A percentile compares a stretch with the other conserved stretches of the same genome.
These are phyloP conservation scores for Bertia moriformis DNA, from an alignment of 2,329 filamentous ascomycete species.

Conservation along the genomic window DNA sequence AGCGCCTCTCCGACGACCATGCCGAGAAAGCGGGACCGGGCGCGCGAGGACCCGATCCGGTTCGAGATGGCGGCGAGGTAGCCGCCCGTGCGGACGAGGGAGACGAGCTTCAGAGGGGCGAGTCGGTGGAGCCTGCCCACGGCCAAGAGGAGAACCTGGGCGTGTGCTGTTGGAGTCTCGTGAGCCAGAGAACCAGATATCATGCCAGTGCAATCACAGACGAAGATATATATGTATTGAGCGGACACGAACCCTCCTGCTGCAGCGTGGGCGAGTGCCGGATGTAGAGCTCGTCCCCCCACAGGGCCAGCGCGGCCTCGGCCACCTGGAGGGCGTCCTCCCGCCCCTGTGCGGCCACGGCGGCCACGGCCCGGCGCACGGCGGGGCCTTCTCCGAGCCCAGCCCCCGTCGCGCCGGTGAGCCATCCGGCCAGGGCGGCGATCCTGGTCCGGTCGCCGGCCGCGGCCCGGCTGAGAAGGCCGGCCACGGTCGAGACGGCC, in stretches of 20 bases:
- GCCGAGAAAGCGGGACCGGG: background rate
- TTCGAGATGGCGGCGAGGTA: background rate
- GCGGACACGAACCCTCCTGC: background rate
- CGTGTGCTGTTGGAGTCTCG: too few species aligned
- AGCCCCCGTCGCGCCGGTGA: conserved; percentile 29
- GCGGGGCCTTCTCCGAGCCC: conserved; percentile 48
- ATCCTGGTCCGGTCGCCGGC: background rate
- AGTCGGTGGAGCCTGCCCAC: background rate
- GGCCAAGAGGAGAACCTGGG: background rate
- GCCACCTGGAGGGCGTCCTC: too few species aligned
- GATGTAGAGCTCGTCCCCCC: background rate
- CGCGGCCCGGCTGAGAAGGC: background rate
- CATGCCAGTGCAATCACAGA: background rate
- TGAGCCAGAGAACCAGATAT: too few species aligned
- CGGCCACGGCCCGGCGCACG: conserved; percentile 55
- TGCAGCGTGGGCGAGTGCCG: background rate
- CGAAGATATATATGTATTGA: background rate
- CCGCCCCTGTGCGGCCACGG: too few species aligned
- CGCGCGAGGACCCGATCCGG: background rate
- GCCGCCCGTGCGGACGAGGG: background rate
- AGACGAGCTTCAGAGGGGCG: background rate
- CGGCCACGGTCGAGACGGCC: background rate
- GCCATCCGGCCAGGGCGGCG: background rate
- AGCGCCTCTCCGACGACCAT: background rate
- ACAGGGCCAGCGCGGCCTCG: background rate